Percentiles rank a stretch among this genome's conserved stretches.
phyloP scores from a whole-genome alignment of 2,329 filamentous ascomycete species.

The Thielaviopsis punctulata region DNA sequence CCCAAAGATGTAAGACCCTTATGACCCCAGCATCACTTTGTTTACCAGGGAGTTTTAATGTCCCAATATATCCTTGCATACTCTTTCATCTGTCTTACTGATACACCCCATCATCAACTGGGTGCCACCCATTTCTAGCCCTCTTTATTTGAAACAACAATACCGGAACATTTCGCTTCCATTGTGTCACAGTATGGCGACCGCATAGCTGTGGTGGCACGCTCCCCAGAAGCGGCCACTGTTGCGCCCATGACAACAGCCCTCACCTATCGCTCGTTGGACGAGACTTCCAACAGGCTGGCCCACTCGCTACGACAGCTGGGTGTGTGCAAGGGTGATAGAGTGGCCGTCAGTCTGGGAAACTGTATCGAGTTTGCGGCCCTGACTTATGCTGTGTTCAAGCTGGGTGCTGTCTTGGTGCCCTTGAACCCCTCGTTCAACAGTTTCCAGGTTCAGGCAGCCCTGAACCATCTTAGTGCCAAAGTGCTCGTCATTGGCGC shows the following conservation, averaged over 20 bases:
- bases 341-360: conserved; percentile 72
- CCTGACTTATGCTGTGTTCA: conserved; percentile 79
- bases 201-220: conserved; percentile 37
- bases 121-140: conserved; percentile 34
- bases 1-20: not conserved
- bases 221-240: conserved; percentile 20
- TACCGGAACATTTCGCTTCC: conserved; percentile 53
- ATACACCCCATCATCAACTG: not conserved
- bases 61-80: no score
- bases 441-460: conserved; percentile 56
- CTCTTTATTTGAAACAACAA: conserved; percentile 47
- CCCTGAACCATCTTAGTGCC: conserved; percentile 57
- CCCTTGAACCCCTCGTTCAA: conserved; percentile 88
- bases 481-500: conserved; percentile 67
- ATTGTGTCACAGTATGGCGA: conserved; percentile 50
- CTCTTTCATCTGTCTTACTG: no score
- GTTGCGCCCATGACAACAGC: conserved; percentile 35
- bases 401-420: conserved; percentile 86
- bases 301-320: conserved; percentile 51
- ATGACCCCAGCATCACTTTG: no score
- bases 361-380: conserved; percentile 73
- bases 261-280: conserved; percentile 60
- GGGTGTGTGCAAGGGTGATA: conserved; percentile 65
- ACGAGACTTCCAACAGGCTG: conserved; percentile 57
- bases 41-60: no score